Conservation (phyloP, 208 protist genomes). For the Acanthamoeba sp. region DNA sequence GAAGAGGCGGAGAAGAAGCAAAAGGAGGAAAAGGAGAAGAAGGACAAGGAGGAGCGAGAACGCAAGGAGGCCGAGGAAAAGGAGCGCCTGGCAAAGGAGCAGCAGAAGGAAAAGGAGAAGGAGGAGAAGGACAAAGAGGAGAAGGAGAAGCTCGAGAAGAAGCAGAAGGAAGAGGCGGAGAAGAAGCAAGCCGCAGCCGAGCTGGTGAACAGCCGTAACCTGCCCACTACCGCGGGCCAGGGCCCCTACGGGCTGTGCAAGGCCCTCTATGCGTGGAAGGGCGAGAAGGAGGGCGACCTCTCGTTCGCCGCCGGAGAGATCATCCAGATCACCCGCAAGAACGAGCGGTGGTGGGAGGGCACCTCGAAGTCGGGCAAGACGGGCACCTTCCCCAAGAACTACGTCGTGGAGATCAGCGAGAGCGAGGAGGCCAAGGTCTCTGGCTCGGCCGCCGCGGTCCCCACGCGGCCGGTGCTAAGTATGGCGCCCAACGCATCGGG, state of each 20-base stretch:
- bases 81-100: background rate
- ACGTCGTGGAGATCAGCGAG: slow-evolving; percentile 46
- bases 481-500: background rate
- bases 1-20: background rate
- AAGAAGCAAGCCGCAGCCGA: background rate
- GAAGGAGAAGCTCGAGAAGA: background rate
- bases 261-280: slow-evolving; percentile 91
- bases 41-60: slow-evolving; percentile 1
- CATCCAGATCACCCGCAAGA: slow-evolving; percentile 91
- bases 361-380: slow-evolving; percentile 80
- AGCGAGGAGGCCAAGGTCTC: slow-evolving; percentile 6
- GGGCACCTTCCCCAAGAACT: slow-evolving; percentile 72
- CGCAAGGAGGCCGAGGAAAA: background rate
- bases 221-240: background rate
- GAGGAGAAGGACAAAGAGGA: background rate
- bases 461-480: background rate
- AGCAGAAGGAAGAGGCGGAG: background rate
- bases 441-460: background rate
- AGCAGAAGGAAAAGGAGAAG: background rate
- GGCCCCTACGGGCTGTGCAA: background rate
- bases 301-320: slow-evolving; percentile 91
- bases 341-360: slow-evolving; percentile 92
- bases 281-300: slow-evolving; percentile 89
- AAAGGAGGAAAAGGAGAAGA: background rate
- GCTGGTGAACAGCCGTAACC: background rate